Evolutionary conservation across 768 basidiomycete genomes (phyloP), one percentile per base, ranked within the genome.

Genomic region (Mycena haematopus): DNA sequence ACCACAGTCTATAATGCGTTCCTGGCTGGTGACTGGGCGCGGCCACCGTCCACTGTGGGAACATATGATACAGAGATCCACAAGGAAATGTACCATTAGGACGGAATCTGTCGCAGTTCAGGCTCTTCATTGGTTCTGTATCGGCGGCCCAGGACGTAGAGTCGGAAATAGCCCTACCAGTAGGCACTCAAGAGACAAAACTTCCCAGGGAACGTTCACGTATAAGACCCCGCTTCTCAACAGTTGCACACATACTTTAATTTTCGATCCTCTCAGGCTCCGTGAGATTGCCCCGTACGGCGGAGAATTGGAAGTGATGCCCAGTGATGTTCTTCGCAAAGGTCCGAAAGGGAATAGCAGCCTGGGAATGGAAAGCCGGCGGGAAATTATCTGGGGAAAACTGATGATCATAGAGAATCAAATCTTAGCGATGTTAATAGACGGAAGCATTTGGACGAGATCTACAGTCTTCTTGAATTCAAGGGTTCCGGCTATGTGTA

Each of bases 211-310:
- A 54, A 55, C 50, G 35, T 36, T 25, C 17, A 21, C 24, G 21
- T 7, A 4, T 21, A 52, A 56, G 55, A 52, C 31, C 50, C 56
- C 56, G 62, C 31, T 55, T 55, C 50, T 52, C 54, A 36, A 7
- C 40, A 9, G 40, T 38, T 56, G 60, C 56, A 31, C 29, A 31
- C 29, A 31, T 58, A 15, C 14, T 36, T 62, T 36, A 14, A 36
- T 53, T 61, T 47, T 49, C 60, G 65, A 66, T 66, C 65, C 56
- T 65, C 60, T 42, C 60, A 65, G 60, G 64, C 29, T n/a, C 2
- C n/a, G 17, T 58, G 55, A 24, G 65, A 62, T 44, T 65, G 13
- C 53, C 59, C 31, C 24, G 40, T 52, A 19, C 42, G 40, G 54
- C 35, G 55, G 47, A 45, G 21, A 46, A 27, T 21, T 25, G 47